Conservation (phyloP, 2,329 filamentous ascomycete species). For the Colletotrichum shisoi region DNA sequence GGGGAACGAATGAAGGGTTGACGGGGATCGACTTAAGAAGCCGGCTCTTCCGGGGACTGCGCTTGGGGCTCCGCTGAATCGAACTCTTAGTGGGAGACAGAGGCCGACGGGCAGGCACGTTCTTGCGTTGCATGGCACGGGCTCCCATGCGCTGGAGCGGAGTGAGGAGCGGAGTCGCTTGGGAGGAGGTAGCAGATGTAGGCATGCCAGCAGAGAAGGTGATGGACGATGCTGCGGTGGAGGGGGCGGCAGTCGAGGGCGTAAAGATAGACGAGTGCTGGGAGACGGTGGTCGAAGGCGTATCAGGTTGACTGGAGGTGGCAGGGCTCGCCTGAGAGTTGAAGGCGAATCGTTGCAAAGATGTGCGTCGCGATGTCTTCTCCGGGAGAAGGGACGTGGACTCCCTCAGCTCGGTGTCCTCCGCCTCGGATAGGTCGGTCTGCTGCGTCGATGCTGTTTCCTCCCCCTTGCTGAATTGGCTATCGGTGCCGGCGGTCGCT, state of each 20-base stretch:
- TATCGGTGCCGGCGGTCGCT: conserved; percentile 25
- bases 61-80: conserved; percentile 40
- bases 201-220: conserved; percentile 48
- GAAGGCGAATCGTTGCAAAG: conserved; percentile 45
- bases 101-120: conserved; percentile 43
- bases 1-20: conserved; percentile 63
- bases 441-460: conserved; percentile 25
- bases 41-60: conserved; percentile 41
- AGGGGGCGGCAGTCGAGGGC: conserved; percentile 45
- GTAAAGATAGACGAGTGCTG: conserved; percentile 44
- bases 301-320: conserved; percentile 43
- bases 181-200: conserved; percentile 49
- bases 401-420: conserved; percentile 6
- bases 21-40: conserved; percentile 50
- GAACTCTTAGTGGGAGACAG: conserved; percentile 35
- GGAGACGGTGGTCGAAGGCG: conserved; percentile 48
- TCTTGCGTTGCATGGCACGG: conserved; percentile 52
- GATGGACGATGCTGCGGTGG: conserved; percentile 55
- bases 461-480: conserved; percentile 37
- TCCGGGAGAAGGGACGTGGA: background rate
- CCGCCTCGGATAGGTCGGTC: conserved; percentile 28
- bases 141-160: conserved; percentile 63
- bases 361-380: conserved; percentile 14
- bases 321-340: conserved; percentile 28
- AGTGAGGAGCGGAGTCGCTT: conserved; percentile 57